phyloP scores from a whole-genome alignment of 2,329 filamentous ascomycete genomes.

The Thielaviopsis punctulata region DNA sequence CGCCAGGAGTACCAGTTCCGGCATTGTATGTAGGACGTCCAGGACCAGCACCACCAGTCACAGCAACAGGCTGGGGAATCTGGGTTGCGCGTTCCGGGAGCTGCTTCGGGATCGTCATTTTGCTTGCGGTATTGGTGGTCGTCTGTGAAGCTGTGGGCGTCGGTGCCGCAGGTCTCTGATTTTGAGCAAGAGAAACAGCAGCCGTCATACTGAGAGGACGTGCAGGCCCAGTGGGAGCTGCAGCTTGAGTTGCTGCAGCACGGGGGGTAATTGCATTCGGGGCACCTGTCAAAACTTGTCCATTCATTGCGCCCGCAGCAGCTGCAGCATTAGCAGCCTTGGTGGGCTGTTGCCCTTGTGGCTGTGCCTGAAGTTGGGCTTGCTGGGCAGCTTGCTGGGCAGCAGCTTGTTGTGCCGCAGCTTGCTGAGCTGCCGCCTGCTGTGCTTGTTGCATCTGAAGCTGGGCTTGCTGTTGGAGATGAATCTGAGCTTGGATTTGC shows the following conservation, averaged over 20 bases:
- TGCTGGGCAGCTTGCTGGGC: not conserved
- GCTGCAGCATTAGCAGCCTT: constrained; percentile 30
- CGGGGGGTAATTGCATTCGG: constrained; percentile 32
- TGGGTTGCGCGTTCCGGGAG: constrained; percentile 51
- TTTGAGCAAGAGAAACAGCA: constrained; percentile 30
- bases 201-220: constrained; percentile 31
- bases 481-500: constrained; percentile 6
- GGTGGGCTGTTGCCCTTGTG: constrained; percentile 21
- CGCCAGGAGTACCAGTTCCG: constrained; percentile 58
- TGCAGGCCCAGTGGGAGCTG: constrained; percentile 23
- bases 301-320: constrained; percentile 23
- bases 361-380: constrained; percentile 4
- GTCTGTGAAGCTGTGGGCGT: constrained; percentile 21
- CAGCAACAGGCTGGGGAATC: constrained; percentile 55
- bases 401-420: no score
- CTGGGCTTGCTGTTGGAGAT: constrained; percentile 12
- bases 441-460: constrained; percentile 16
- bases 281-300: constrained; percentile 27
- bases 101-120: constrained; percentile 70
- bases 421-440: constrained; percentile 13
- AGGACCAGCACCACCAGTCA: constrained; percentile 43
- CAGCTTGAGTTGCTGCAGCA: constrained; percentile 32
- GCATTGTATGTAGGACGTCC: constrained; percentile 70
- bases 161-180: constrained; percentile 18
- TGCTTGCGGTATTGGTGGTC: constrained; percentile 29